Percentiles rank a stretch among this genome's conserved stretches.
phyloP scores from a whole-genome alignment of 2,329 filamentous ascomycete genomes.

The Aspergillus tubingensis region DNA sequence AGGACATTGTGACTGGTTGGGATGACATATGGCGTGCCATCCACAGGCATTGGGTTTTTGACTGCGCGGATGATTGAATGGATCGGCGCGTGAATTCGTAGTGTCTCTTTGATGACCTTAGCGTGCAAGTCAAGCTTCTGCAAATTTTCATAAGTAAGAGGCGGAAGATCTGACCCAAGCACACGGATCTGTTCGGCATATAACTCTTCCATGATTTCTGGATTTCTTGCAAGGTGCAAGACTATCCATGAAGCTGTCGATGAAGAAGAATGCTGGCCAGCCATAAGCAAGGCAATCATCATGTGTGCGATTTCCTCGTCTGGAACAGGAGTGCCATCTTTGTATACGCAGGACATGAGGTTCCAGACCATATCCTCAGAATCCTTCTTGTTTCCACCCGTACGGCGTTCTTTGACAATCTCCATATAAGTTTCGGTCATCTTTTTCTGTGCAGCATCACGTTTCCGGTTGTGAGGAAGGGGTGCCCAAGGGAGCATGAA shows the following conservation, averaged over 20 bases:
- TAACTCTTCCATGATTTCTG: slow-evolving; percentile 78
- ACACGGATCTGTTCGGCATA: slow-evolving; percentile 76
- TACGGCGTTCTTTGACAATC: slow-evolving; percentile 73
- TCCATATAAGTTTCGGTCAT: slow-evolving; percentile 81
- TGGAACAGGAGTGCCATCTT: slow-evolving; percentile 75
- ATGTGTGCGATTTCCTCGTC: slow-evolving; percentile 86
- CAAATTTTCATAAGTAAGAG: slow-evolving; percentile 75
- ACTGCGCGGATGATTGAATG: slow-evolving; percentile 94
- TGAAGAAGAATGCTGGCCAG: slow-evolving; percentile 84
- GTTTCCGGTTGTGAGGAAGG: slow-evolving; percentile 81
- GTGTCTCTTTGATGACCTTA: slow-evolving; percentile 86
- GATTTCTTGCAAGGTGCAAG: slow-evolving; percentile 74
- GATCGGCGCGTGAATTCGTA: slow-evolving; percentile 87
- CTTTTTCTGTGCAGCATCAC: slow-evolving; percentile 76
- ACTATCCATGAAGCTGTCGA: slow-evolving; percentile 85
- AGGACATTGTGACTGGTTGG: slow-evolving; percentile 80
- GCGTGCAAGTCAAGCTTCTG: slow-evolving; percentile 77
- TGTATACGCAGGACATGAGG: slow-evolving; percentile 82
- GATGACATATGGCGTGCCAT: slow-evolving; percentile 79
- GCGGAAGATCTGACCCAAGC: slow-evolving; percentile 73
- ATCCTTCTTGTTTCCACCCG: slow-evolving; percentile 53
- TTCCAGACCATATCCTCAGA: slow-evolving; percentile 85
- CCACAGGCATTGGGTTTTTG: slow-evolving; percentile 80
- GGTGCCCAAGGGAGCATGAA: slow-evolving; percentile 88
- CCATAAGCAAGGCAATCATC: slow-evolving; percentile 93